A percentile compares a stretch with the other conserved stretches of the same genome.
Evolutionary conservation across 83 land plant genomes (phyloP).

Genomic region (Diphasiastrum complanatum): DNA sequence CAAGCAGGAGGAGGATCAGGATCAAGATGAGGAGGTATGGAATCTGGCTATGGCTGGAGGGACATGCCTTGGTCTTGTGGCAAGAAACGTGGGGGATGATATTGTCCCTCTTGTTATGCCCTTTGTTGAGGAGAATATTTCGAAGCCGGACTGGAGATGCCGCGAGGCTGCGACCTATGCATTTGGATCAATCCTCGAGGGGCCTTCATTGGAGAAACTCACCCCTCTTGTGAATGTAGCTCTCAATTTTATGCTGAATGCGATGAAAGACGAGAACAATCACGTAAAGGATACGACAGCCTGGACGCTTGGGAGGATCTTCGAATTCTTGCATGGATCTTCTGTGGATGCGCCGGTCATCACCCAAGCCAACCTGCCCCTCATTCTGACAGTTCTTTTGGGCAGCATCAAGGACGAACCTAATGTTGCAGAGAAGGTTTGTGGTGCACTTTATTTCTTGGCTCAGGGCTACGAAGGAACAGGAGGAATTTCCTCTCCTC

Average conservation of each 20-base stretch:
- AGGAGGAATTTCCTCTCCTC: conserved; percentile 6
- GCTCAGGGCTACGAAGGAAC: conserved; percentile 27
- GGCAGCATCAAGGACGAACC: conserved; percentile 28
- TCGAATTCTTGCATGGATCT: conserved; percentile 28
- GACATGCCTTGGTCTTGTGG: conserved; percentile 31
- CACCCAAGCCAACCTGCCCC: conserved; percentile 18
- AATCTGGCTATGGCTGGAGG: conserved; percentile 36
- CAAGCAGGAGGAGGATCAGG: conserved; percentile 38
- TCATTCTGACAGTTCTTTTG: conserved; percentile 21
- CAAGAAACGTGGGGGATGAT: conserved; percentile 31
- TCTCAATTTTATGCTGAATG: conserved; percentile 23
- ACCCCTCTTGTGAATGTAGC: conserved; percentile 26
- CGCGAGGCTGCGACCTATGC: conserved; percentile 32
- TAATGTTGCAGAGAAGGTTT: conserved; percentile 34
- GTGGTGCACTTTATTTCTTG: conserved; percentile 27
- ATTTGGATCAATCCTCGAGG: conserved; percentile 31
- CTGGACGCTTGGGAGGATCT: conserved; percentile 30
- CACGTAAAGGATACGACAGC: conserved; percentile 35
- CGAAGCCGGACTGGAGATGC: conserved; percentile 30
- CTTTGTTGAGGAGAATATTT: conserved; percentile 28
- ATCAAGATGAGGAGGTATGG: conserved; percentile 30
- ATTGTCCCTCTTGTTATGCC: conserved; percentile 34
- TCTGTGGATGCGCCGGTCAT: conserved; percentile 22
- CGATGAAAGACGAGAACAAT: conserved; percentile 35
- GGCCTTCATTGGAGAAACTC: conserved; percentile 23